Evolutionary conservation across 768 basidiomycete species (phyloP), one percentile per base, ranked within the genome.

Genomic region (Piloderma croceum): DNA sequence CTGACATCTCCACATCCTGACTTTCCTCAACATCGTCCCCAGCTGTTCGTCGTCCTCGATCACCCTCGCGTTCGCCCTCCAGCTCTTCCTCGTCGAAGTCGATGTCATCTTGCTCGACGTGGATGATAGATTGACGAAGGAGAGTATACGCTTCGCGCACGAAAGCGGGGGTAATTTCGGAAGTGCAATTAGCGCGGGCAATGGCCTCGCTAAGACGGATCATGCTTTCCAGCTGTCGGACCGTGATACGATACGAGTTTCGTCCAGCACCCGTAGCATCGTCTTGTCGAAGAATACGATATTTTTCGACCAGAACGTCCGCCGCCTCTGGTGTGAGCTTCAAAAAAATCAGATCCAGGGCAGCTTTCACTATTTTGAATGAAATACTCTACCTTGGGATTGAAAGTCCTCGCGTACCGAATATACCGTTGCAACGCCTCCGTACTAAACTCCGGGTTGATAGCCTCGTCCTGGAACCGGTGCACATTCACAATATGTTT

Each of bases 101-200:
- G 54, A 99, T 83, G 53, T 98, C 94, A 57, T 99, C 96, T 60
- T 98, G 92, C 57, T 99, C 96, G 45, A 99, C 93, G 55, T 98
- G 96, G 52, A 99, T 97, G 63, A 99, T 99, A 2, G 96, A 98
- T 59, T 96, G 93, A 19, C 89, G 81, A 10, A 99, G 70, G 15
- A 99, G 81, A 31, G 80, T 82, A 64, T 88, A 98, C 2, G 96
- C 96, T 63, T 99, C 96, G 29, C 92, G 81, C 17, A 99, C 94
- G 58, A 94, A 93, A 3, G 77, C 83, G 6, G 94, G 92, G 0
- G 79, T 88, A 53, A 99, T 98, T 68, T 94, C 90, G n/a, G 83
- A 73, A 12, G 88, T 88, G 59, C 96, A 98, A 59, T 98, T 97
- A 2, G 94, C 92, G 27, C 96, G 74, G 5, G 96, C 96, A 52